A percentile compares a stretch with the other conserved stretches of the same genome.
Conservation (phyloP, 2,329 filamentous ascomycete genomes). For the Rutstroemia sydowiana region DNA sequence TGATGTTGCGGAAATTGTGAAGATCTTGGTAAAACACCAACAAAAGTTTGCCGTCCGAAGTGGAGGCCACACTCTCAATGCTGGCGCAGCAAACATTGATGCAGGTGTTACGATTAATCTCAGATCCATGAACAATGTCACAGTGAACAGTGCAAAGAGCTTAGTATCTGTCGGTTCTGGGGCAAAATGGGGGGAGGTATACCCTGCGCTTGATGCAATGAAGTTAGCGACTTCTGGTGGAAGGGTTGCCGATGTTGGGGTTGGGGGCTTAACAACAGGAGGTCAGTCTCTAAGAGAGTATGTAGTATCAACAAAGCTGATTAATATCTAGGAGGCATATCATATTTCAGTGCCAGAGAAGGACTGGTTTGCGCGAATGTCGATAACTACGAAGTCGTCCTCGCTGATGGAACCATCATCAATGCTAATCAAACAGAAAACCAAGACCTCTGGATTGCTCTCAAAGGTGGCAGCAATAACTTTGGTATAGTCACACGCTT, state of each 20-base stretch:
- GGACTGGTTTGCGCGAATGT: slow-evolving; percentile 17
- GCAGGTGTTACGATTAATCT: slow-evolving; percentile 44
- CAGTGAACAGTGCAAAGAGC: slow-evolving; percentile 23
- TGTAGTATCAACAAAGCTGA: neutral
- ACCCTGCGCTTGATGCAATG: slow-evolving; percentile 28
- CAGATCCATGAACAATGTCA: slow-evolving; percentile 22
- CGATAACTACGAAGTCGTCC: slow-evolving; percentile 9
- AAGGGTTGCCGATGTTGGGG: slow-evolving; percentile 22
- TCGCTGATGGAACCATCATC: neutral
- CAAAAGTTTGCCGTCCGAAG: slow-evolving; percentile 21
- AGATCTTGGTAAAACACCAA: slow-evolving; percentile 7
- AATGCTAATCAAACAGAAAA: neutral
- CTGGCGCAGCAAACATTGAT: slow-evolving; percentile 43
- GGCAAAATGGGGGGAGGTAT: slow-evolving; percentile 34
- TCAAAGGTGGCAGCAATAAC: neutral
- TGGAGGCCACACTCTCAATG: slow-evolving; percentile 21
- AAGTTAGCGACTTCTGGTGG: slow-evolving; percentile 31
- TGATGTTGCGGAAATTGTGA: slow-evolving; percentile 16
- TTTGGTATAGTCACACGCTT: slow-evolving; percentile 33
- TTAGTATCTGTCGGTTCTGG: slow-evolving; percentile 32
- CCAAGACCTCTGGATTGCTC: neutral
- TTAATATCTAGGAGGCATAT: slow-evolving; percentile 14
- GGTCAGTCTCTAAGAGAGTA: slow-evolving; percentile 6
- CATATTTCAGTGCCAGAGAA: slow-evolving; percentile 14
- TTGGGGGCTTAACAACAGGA: slow-evolving; percentile 17